Conservation (phyloP, 1,284 basidiomycete species). For the Phellopilus nigrolimitatus region DNA sequence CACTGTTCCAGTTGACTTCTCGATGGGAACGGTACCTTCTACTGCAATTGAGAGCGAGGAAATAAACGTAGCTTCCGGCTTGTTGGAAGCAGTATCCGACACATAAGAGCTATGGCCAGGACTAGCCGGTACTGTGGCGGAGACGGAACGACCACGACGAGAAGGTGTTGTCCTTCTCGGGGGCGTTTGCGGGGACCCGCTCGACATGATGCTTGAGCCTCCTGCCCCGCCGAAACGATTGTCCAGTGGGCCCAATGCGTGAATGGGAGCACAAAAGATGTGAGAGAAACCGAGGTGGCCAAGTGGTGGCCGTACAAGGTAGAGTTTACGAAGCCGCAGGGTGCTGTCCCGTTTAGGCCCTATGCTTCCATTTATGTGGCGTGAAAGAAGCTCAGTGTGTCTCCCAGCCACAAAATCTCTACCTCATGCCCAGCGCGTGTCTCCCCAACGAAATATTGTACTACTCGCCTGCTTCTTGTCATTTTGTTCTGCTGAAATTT, state of each 20-base stretch:
- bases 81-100: constrained; percentile 38
- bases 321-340: too few species aligned
- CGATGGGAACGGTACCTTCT: constrained; percentile 38
- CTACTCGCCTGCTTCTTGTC: background rate
- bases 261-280: background rate
- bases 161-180: constrained; percentile 26
- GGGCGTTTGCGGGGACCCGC: background rate
- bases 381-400: background rate
- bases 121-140: constrained; percentile 27
- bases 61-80: constrained; percentile 45
- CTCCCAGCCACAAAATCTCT: background rate
- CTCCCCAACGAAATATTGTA: background rate
- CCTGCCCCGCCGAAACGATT: background rate
- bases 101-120: constrained; percentile 28
- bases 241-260: background rate
- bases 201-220: background rate
- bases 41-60: constrained; percentile 66
- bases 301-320: background rate
- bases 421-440: too few species aligned
- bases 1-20: constrained; percentile 25
- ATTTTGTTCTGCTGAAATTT: background rate
- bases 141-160: constrained; percentile 30
- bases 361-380: too few species aligned
- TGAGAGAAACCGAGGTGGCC: background rate
- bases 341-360: too few species aligned